Evolutionary conservation across 2,329 filamentous ascomycete genomes (phyloP), one percentile per base, ranked within the genome.

Genomic region (Plenodomus tracheiphilus): DNA sequence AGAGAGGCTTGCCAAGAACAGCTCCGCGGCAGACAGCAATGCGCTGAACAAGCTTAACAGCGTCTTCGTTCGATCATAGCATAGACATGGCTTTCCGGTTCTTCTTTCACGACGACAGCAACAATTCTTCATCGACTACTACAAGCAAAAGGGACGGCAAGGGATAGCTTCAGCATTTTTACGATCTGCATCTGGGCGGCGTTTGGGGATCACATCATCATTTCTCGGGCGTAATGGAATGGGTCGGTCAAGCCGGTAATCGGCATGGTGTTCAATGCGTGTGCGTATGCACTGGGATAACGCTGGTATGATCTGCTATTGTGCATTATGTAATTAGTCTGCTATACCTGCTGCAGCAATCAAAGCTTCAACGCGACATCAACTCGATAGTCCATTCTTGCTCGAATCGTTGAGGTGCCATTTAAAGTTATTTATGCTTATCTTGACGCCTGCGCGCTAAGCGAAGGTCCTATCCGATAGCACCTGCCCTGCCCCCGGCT

Each of bases 1-100:
- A 2, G 67, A 68, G 40, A 51, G 62, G 34, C 47, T 71, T 21
- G 64, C 64, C 3, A 66, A 62, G 53, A 69, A 67, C 55, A 70
- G 65, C 49, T 63, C 60, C 8, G 57, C 62, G 9, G 62, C 65
- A 4, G 67, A 69, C 40, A 63, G 61, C 47, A 62, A 53, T 30
- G 67, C 66, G 32, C 49, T 70, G 19, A 62, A 67, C 49, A 69
- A 69, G 47, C 66, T 70, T 44, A 70, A 68, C 58, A 66, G 62
- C 34, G 62, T 70, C 22, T 68, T 68, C 38, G 64, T 68, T 11
- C 59, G 65, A 35, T 67, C 65, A 32, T 67, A 59, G 48, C 16
- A 7, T 37, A 8, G 16, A 18, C 35, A 22, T 20, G 2, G 25
- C n/a, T 25, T 46, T 41, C 16, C 18, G 8, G 35, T 35, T 41